Evolutionary conservation across 179 eudicot genomes (phyloP), one percentile per base, ranked within the genome.

Genomic region (Amaranthus tricolor): DNA sequence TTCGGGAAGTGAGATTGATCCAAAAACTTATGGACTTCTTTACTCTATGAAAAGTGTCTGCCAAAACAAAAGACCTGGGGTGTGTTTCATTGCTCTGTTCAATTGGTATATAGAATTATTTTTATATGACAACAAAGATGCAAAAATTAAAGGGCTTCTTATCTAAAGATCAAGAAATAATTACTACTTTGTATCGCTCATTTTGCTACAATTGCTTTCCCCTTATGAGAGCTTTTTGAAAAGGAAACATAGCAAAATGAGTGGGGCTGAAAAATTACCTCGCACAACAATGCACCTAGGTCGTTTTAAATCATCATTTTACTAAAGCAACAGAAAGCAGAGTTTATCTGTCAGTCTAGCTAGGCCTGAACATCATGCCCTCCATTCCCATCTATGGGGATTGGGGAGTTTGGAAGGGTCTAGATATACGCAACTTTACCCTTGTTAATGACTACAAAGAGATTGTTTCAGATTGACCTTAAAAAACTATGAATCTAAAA

Each of bases 11-110:
- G 79, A 84, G 40, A 55, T 79, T 52, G 77, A 84, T 76, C 84
- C 85, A 12, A 86, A 79, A 84, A 86, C 89, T 13, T 79, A 83
- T 81, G 90, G 89, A 54, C 81, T 85, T 66, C 90, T 90, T 71
- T 71, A 74, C 62, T 84, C 93, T n/a, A 80, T 85, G 88, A 91
- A 84, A 80, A 84, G 80, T 64, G 70, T 74, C 59, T 92, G 92
- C 73, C 82, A 88, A 81, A 64, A 56, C 50, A 85, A 68, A 70
- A 85, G 88, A 77, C 90, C 96, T 13, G 97, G 88, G 89, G 97
- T 91, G 79, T 76, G 88, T 72, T 31, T 40, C 12, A 47, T 31
- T 7, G 10, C 14, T 51, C 60, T 76, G 45, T 40, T 66, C 9
- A 57, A 43, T 57, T 19, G 5, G 43, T 10, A 11, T 10, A 15